phyloP scores from a whole-genome alignment of 2,329 filamentous ascomycete genomes.

The Colletotrichum sp. region DNA sequence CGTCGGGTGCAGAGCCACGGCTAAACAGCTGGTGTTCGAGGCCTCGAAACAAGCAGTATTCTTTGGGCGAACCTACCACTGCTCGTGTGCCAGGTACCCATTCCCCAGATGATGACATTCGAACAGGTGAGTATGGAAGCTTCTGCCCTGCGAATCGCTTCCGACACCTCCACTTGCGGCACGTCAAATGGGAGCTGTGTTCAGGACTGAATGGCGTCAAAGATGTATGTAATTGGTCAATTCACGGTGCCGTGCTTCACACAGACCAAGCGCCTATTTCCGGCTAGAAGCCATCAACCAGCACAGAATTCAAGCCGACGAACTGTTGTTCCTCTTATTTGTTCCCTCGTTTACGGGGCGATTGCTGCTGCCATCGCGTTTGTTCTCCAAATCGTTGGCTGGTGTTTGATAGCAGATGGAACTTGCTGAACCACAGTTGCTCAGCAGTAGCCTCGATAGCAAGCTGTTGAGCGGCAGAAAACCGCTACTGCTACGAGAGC shows the following conservation, averaged over 20 bases:
- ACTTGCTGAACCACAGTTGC: not conserved
- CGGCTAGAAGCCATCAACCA: not conserved
- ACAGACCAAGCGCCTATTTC: not conserved
- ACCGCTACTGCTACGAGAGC: not conserved
- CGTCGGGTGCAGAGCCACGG: not conserved
- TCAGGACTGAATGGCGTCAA: not conserved
- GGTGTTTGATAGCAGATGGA: not conserved
- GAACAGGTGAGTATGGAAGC: not conserved
- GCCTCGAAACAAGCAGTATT: not conserved
- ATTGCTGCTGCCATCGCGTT: not conserved
- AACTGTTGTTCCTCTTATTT: not conserved
- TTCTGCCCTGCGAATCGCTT: not conserved
- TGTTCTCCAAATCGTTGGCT: not conserved
- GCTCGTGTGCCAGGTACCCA: not conserved
- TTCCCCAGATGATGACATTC: not conserved
- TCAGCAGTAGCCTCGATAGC: not conserved
- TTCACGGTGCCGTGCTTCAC: not conserved
- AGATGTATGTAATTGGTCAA: not conserved
- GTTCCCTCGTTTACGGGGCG: not conserved
- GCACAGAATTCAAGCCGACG: not conserved
- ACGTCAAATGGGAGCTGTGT: conserved; percentile 4
- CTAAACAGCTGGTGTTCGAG: not conserved
- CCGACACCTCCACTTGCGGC: not conserved
- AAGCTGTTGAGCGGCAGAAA: not conserved
- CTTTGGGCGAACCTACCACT: not conserved